A percentile compares a stretch with the other conserved stretches of the same genome.
Evolutionary conservation across 768 basidiomycete genomes (phyloP).

Genomic region (Lactarius pseudohatsudake): DNA sequence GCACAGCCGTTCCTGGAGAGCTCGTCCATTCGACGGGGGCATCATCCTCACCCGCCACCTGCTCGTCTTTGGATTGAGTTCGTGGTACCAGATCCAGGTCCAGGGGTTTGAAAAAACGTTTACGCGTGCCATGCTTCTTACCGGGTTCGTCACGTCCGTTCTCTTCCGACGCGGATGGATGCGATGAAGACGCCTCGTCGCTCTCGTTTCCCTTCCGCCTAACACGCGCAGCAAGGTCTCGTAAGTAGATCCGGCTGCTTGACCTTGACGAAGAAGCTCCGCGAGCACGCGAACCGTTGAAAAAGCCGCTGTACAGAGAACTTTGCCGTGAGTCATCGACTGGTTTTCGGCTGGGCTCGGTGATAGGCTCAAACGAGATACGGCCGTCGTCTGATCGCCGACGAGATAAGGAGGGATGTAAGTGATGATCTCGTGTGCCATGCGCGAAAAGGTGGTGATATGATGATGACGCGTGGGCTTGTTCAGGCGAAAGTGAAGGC

Average conservation of each 20-base stretch:
- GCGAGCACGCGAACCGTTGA: conserved; percentile 38
- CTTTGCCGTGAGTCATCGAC: conserved; percentile 40
- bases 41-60: background rate
- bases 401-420: conserved; percentile 27
- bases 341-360: conserved; percentile 49
- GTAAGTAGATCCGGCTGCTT: conserved; percentile 44
- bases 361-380: conserved; percentile 58
- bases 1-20: conserved; percentile 7
- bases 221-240: conserved; percentile 40
- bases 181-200: conserved; percentile 50
- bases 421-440: conserved; percentile 14
- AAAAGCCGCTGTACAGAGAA: conserved; percentile 40
- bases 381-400: conserved; percentile 47
- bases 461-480: conserved; percentile 13
- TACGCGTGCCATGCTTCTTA: conserved; percentile 17
- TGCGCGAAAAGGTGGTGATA: conserved; percentile 29
- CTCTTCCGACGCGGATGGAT: conserved; percentile 28
- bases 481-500: conserved; percentile 22
- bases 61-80: conserved; percentile 1
- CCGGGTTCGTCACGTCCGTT: conserved; percentile 17
- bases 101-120: conserved; percentile 21
- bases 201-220: conserved; percentile 39
- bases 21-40: background rate
- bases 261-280: conserved; percentile 45
- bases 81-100: conserved; percentile 24